Evolutionary conservation across 805 yeast species (phyloP).

Genomic region (Kluyveromyces wickerhamii): DNA sequence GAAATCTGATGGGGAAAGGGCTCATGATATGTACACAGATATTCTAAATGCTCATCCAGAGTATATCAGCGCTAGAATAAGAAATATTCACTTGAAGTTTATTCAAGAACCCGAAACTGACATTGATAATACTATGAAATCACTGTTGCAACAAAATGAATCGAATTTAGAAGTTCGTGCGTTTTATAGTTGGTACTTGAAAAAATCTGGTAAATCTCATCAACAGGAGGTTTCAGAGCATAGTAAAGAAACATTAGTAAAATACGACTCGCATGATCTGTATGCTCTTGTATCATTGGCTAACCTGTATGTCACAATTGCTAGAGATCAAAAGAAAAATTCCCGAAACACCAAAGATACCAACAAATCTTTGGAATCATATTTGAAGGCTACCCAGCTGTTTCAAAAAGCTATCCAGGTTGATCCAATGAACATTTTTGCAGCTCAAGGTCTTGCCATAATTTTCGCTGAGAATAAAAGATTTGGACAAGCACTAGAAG

Average conservation of each 20-base stretch:
- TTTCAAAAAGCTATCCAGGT: constrained; percentile 80
- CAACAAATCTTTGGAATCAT: constrained; percentile 60
- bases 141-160: constrained; percentile 44
- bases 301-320: constrained; percentile 74
- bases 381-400: constrained; percentile 83
- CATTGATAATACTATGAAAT: constrained; percentile 45
- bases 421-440: constrained; percentile 82
- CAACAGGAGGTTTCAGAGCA: constrained; percentile 63
- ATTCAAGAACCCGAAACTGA: constrained; percentile 38
- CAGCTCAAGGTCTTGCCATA: constrained; percentile 96
- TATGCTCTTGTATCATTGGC: constrained; percentile 88
- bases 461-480: constrained; percentile 81
- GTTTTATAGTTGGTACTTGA: constrained; percentile 84
- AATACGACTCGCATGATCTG: constrained; percentile 77
- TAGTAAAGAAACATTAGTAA: constrained; percentile 76
- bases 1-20: constrained; percentile 24
- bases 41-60: constrained; percentile 57
- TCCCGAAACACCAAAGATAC: constrained; percentile 31
- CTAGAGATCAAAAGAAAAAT: constrained; percentile 56
- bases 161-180: constrained; percentile 79
- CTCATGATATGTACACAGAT: constrained; percentile 38
- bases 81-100: constrained; percentile 57
- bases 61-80: constrained; percentile 66
- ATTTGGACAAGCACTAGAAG: constrained; percentile 68
- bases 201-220: constrained; percentile 34